Conservation (phyloP, 495 filamentous ascomycete species). For the Penicillium ochrochloron region DNA sequence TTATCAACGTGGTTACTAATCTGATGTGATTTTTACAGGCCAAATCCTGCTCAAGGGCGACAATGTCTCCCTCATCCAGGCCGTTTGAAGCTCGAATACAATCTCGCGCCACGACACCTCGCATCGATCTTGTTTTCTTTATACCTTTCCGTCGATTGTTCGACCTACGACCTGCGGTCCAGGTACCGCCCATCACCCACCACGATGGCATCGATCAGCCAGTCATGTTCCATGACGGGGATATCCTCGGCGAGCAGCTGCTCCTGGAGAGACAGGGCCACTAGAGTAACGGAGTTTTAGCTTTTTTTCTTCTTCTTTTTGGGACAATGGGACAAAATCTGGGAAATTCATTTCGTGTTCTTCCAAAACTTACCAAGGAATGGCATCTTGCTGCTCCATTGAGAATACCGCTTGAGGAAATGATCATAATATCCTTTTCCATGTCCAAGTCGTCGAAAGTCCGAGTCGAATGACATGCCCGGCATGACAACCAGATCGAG, state of each 20-base stretch:
- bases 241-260: constrained; percentile 75
- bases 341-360: constrained; percentile 20
- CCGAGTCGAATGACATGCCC: constrained; percentile 86
- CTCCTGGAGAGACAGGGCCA: constrained; percentile 87
- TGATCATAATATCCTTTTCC: constrained; percentile 97
- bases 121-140: constrained; percentile 25
- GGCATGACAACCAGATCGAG: constrained; percentile 91
- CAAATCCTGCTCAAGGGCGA: constrained; percentile 98
- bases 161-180: constrained; percentile 36
- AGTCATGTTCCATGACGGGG: constrained; percentile 69
- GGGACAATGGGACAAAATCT: constrained; percentile 11
- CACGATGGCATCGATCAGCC: constrained; percentile 67
- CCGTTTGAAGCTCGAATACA: constrained; percentile 46
- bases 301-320: constrained; percentile 15
- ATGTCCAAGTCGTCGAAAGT: constrained; percentile 81
- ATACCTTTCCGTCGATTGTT: constrained; percentile 24
- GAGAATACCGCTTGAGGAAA: constrained; percentile 76
- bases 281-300: constrained; percentile 48
- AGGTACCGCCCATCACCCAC: constrained; percentile 59
- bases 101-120: constrained; percentile 13
- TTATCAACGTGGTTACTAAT: not conserved
- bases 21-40: constrained; percentile 55
- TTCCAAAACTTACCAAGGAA: constrained; percentile 58
- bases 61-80: constrained; percentile 94
- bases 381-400: constrained; percentile 59